Percentiles rank a stretch among this genome's conserved stretches.
Evolutionary conservation across 164 flowering plant species (phyloP).

Genomic region (Umbellularia californica): DNA sequence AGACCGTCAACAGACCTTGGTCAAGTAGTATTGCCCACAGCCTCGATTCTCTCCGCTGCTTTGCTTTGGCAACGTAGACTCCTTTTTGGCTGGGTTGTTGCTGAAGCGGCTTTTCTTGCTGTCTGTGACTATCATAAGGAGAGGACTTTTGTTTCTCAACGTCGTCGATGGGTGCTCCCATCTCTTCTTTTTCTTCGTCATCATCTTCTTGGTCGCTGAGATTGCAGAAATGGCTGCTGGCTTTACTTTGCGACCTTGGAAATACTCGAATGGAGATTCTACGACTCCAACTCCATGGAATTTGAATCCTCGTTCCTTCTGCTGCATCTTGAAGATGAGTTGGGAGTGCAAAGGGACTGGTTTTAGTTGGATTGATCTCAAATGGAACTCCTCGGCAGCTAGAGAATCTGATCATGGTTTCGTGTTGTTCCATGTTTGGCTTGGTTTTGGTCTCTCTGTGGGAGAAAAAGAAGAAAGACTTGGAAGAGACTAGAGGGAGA

Average conservation of each 20-base stretch:
- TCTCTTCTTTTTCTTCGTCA: slow-evolving; percentile 1
- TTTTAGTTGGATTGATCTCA: slow-evolving; percentile 15
- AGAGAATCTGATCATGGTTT: slow-evolving; percentile 9
- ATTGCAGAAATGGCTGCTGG: slow-evolving; percentile 57
- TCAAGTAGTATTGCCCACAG: slow-evolving; percentile 48
- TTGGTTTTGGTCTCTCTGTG: background rate
- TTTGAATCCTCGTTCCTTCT: slow-evolving; percentile 7
- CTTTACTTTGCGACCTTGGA: slow-evolving; percentile 23
- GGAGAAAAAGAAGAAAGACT: background rate
- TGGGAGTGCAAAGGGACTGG: slow-evolving; percentile 15
- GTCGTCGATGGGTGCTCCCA: background rate
- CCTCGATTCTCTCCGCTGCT: slow-evolving; percentile 27
- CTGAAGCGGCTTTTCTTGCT: background rate
- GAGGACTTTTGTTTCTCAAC: slow-evolving; percentile 8
- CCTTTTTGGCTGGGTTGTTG: too few species aligned
- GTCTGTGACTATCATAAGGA: slow-evolving; percentile 1
- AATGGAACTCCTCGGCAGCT: slow-evolving; percentile 27
- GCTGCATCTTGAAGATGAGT: slow-evolving; percentile 1
- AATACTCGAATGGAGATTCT: slow-evolving; percentile 13
- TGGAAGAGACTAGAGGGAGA: background rate
- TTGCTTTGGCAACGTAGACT: background rate
- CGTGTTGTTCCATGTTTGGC: background rate
- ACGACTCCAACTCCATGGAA: slow-evolving; percentile 11
- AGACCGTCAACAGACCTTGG: slow-evolving; percentile 59
- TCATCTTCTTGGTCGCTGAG: slow-evolving; percentile 19